Conservation (phyloP, 2,329 filamentous ascomycete genomes). For the Calcarisporium arbuscula region DNA sequence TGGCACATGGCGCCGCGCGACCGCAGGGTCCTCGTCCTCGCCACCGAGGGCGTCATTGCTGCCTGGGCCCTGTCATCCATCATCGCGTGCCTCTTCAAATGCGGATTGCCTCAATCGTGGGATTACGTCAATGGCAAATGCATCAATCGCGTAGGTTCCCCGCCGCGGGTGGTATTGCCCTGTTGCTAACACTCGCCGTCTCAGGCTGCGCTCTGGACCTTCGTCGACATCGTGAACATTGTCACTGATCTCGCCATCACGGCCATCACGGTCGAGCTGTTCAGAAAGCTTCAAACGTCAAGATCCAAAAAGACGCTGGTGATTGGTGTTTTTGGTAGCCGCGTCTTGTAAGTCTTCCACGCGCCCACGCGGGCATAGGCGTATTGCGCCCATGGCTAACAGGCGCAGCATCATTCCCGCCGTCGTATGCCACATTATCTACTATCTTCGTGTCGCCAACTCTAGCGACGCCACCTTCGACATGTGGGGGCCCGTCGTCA, state of each 20-base stretch:
- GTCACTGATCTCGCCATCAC: no score
- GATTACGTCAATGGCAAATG: conserved; percentile 11
- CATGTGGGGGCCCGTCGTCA: conserved; percentile 13
- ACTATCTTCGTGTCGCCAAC: conserved; percentile 8
- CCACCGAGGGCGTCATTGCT: conserved; percentile 9
- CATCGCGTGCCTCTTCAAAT: conserved; percentile 10
- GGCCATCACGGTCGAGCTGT: no score
- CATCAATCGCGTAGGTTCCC: conserved; percentile 12
- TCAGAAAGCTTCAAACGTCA: no score
- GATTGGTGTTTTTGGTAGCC: no score
- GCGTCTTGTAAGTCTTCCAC: no score
- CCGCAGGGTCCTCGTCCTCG: conserved; percentile 6
- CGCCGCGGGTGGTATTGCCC: no score
- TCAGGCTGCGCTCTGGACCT: conserved; percentile 10
- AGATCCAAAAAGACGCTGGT: no score
- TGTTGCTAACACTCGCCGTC: no score
- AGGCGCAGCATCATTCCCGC: conserved; percentile 13
- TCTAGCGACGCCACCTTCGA: conserved; percentile 12
- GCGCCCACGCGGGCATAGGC: no score
- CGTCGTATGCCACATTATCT: conserved; percentile 14
- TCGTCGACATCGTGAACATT: no score
- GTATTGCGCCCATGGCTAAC: no score
- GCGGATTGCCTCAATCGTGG: conserved; percentile 13
- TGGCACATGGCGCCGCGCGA: conserved; percentile 13
- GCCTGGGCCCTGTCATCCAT: conserved; percentile 11